Evolutionary conservation across 768 basidiomycete genomes (phyloP).

Genomic region (Termitomyces sp.): DNA sequence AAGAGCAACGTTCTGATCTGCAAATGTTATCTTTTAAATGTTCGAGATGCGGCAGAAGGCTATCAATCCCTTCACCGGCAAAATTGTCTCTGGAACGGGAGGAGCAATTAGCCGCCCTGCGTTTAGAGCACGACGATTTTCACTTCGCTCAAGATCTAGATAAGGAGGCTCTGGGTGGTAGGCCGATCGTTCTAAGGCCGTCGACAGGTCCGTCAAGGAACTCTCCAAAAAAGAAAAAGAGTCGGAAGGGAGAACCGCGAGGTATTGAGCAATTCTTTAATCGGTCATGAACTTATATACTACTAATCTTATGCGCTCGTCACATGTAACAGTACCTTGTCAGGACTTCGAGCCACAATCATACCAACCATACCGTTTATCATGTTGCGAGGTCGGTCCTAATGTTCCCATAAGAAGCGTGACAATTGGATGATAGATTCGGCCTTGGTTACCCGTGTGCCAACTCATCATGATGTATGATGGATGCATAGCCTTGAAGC

Average conservation of each 20-base stretch:
- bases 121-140: conserved; percentile 81
- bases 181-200: conserved; percentile 12
- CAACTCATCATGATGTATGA: not conserved
- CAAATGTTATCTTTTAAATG: conserved; percentile 44
- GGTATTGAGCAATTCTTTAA: conserved; percentile 19
- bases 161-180: conserved; percentile 28
- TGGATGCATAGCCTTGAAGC: not conserved
- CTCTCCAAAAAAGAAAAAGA: conserved; percentile 16
- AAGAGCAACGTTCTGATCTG: not conserved
- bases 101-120: conserved; percentile 35
- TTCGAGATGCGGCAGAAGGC: conserved; percentile 47
- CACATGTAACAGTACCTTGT: not conserved
- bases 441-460: not conserved
- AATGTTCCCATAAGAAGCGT: not conserved
- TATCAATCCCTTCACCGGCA: conserved; percentile 24
- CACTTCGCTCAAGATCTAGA: conserved; percentile 83
- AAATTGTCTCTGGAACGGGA: conserved; percentile 25
- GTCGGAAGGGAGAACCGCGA: conserved; percentile 7
- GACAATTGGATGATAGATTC: not conserved
- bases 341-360: no score
- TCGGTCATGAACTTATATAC: conserved; percentile 1
- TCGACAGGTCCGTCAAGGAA: conserved; percentile 6
- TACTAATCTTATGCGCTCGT: not conserved
- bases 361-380: no score
- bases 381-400: conserved; percentile 3